phyloP scores from a whole-genome alignment of 2,329 filamentous ascomycete genomes.

The Aureobasidium zeae region DNA sequence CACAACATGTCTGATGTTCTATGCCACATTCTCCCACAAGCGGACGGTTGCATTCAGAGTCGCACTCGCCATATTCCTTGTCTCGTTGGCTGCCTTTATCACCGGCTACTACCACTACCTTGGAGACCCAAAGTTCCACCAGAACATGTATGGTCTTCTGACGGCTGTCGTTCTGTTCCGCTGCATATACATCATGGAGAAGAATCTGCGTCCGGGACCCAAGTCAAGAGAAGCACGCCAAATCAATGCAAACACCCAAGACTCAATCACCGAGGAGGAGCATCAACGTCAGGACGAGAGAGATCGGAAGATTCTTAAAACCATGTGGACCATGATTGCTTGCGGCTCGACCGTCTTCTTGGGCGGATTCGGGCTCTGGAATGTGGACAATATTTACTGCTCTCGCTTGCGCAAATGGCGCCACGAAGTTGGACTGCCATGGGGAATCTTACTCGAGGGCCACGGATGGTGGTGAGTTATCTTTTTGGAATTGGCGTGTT shows the following conservation, averaged over 20 bases:
- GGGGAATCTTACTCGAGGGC: slow-evolving; percentile 66
- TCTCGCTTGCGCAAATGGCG: slow-evolving; percentile 55
- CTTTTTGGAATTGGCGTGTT: slow-evolving; percentile 36
- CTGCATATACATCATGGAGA: slow-evolving; percentile 69
- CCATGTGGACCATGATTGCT: slow-evolving; percentile 69
- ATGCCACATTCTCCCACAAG: slow-evolving; percentile 66
- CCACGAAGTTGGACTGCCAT: slow-evolving; percentile 61
- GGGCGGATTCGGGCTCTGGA: slow-evolving; percentile 68
- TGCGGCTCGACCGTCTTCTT: slow-evolving; percentile 63
- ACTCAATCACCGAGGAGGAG: slow-evolving; percentile 19
- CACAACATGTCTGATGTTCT: slow-evolving; percentile 60
- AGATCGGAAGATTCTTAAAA: slow-evolving; percentile 49
- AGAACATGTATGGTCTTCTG: slow-evolving; percentile 65
- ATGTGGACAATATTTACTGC: slow-evolving; percentile 70
- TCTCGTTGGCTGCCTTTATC: slow-evolving; percentile 51
- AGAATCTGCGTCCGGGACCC: slow-evolving; percentile 50
- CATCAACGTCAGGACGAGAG: slow-evolving; percentile 44
- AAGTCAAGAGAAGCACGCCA: slow-evolving; percentile 35
- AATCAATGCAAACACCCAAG: slow-evolving; percentile 18
- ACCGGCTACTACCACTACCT: slow-evolving; percentile 74
- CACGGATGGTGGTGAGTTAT: slow-evolving; percentile 72
- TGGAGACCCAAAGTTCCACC: slow-evolving; percentile 75
- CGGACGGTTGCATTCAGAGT: slow-evolving; percentile 44
- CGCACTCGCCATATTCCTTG: slow-evolving; percentile 48
- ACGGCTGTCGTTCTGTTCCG: slow-evolving; percentile 62